phyloP scores from a whole-genome alignment of 768 basidiomycete genomes.

The Pleurotus tuber-regium region DNA sequence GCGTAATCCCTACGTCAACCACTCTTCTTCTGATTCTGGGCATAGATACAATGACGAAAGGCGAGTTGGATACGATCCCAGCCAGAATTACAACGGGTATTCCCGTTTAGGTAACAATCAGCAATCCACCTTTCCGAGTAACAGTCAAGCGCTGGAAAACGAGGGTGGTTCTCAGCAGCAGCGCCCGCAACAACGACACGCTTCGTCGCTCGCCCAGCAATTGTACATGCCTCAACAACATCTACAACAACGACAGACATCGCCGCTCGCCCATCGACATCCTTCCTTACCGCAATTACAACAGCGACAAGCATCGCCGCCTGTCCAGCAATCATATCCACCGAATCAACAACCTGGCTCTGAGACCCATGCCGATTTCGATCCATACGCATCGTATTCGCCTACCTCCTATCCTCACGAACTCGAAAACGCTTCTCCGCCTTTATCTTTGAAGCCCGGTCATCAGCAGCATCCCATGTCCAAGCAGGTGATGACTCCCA shows the following conservation, averaged over 20 bases:
- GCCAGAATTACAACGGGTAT: too few species aligned
- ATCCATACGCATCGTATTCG: slow-evolving; percentile 8
- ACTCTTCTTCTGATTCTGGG: neutral
- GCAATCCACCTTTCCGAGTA: too few species aligned
- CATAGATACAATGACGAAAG: too few species aligned
- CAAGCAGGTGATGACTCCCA: neutral
- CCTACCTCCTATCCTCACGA: neutral
- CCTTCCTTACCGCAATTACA: too few species aligned
- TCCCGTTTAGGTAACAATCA: too few species aligned
- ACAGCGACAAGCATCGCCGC: neutral
- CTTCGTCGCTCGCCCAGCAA: neutral
- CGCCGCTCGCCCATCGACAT: neutral
- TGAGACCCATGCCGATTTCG: neutral
- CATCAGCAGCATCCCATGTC: neutral
- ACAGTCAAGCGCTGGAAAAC: too few species aligned
- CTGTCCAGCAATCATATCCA: neutral
- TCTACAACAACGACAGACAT: neutral
- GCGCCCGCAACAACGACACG: neutral
- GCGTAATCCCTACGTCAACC: neutral
- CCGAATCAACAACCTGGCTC: neutral
- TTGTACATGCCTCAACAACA: neutral
- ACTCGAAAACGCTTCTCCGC: neutral
- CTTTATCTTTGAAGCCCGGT: neutral
- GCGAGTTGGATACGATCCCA: too few species aligned
- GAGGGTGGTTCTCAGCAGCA: neutral